These are phyloP conservation scores for Solanum chacoense DNA, from an alignment of 305 asterid genomes.

Conservation along the genomic window DNA sequence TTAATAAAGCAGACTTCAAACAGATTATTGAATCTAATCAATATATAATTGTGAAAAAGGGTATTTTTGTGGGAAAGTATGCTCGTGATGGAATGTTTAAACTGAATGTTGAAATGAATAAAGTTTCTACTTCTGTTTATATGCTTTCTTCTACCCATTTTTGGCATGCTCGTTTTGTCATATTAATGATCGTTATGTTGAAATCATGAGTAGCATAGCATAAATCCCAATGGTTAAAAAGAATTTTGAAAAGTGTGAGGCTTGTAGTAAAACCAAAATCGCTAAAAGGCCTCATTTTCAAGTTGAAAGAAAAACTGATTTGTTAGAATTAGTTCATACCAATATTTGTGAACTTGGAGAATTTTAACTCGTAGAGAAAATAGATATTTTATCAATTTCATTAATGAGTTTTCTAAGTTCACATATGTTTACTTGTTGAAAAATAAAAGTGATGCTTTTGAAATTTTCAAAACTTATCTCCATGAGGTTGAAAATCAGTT, in stretches of 20 bases:
- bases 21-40: neutral
- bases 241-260: neutral
- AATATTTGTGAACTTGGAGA: neutral
- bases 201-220: neutral
- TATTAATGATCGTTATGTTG: neutral
- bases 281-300: neutral
- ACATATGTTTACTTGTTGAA: neutral
- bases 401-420: too few species aligned
- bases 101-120: too few species aligned
- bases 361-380: neutral
- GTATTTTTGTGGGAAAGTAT: neutral
- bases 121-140: neutral
- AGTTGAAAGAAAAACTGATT: neutral
- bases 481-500: neutral
- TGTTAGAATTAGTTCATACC: too few species aligned
- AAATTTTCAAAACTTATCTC: too few species aligned
- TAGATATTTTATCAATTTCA: neutral
- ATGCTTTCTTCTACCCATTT: neutral
- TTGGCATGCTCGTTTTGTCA: neutral
- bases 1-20: neutral
- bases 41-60: neutral
- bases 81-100: neutral
- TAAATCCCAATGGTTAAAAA: neutral
- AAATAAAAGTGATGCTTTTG: neutral
- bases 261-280: too few species aligned